These are phyloP conservation scores for Rhizophagus clarus DNA, from an alignment of 192 early-diverging fungal genomes.

Conservation along the genomic window DNA sequence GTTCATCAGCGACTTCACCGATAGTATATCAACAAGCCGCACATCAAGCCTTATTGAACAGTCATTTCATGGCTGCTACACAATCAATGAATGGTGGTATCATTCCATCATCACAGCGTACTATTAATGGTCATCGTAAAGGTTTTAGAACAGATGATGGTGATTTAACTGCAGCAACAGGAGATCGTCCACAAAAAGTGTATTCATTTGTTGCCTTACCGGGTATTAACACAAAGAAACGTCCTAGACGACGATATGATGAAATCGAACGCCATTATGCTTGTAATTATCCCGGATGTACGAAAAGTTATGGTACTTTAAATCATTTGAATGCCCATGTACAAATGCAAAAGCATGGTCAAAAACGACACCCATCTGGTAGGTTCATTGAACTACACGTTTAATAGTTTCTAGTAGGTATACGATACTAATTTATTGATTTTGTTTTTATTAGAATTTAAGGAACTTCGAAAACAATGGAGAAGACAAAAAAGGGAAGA, in stretches of 20 bases:
- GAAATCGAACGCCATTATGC: slow-evolving; percentile 67
- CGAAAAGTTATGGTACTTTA: slow-evolving; percentile 65
- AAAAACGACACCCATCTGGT: slow-evolving; percentile 55
- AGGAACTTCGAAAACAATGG: slow-evolving; percentile 62
- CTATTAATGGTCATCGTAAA: not conserved
- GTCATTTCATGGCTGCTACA: slow-evolving; percentile 25
- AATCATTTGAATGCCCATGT: slow-evolving; percentile 73
- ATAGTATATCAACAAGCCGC: not conserved
- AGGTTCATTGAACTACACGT: no score
- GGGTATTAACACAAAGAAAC: slow-evolving; percentile 57
- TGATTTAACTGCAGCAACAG: not conserved
- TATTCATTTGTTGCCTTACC: slow-evolving; percentile 61
- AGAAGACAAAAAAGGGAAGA: slow-evolving; percentile 58
- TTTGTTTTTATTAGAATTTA: slow-evolving; percentile 47
- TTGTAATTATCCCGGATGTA: slow-evolving; percentile 59
- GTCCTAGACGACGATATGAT: slow-evolving; percentile 62
- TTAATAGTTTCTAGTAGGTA: no score
- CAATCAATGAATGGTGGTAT: slow-evolving; percentile 15
- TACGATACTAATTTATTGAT: no score
- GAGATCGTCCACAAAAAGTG: slow-evolving; percentile 36
- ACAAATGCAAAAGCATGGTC: slow-evolving; percentile 68
- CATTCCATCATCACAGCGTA: not conserved
- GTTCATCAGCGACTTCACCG: slow-evolving; percentile 1
- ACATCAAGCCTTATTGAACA: slow-evolving; percentile 22
- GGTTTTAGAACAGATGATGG: not conserved